These are phyloP conservation scores for Chlamydomonas asymmetrica DNA, from an alignment of 139 green algal genomes.

Conservation along the genomic window DNA sequence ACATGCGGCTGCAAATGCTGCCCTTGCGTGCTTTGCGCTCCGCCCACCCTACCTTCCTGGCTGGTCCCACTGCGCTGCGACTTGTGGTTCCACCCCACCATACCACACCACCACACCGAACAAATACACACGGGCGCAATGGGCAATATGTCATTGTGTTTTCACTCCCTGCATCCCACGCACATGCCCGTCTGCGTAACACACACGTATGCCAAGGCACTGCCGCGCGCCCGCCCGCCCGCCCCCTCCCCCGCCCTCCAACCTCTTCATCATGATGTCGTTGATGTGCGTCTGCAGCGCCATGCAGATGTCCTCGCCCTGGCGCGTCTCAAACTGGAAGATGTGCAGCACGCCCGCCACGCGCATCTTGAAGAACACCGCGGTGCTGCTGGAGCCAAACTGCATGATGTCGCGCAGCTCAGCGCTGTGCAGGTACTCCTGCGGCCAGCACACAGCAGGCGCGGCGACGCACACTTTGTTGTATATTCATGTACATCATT, in stretches of 20 bases:
- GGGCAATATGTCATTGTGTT: too few relatives aligned
- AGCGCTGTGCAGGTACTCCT: slow-evolving; percentile 96
- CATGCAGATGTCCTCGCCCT: slow-evolving; percentile 98
- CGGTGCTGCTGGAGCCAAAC: slow-evolving; percentile 80
- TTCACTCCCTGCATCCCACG: too few relatives aligned
- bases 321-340: slow-evolving; percentile 95
- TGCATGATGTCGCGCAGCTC: slow-evolving; percentile 99
- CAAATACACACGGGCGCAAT: neutral
- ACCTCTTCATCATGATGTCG: slow-evolving; percentile 94
- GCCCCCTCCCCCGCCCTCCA: neutral
- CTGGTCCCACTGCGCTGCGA: too few relatives aligned
- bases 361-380: slow-evolving; percentile 99
- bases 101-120: slow-evolving; percentile 3
- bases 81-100: slow-evolving; percentile 3
- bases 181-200: too few relatives aligned
- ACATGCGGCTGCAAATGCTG: neutral
- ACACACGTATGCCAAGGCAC: too few relatives aligned
- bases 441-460: slow-evolving; percentile 51
- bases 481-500: too few relatives aligned
- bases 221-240: slow-evolving; percentile 6
- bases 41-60: too few relatives aligned
- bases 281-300: slow-evolving; percentile 99
- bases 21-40: too few relatives aligned
- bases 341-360: slow-evolving; percentile 95
- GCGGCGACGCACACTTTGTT: neutral